Evolutionary conservation across 2,329 filamentous ascomycete species (phyloP), one percentile per base, ranked within the genome.

Genomic region (Diaporthe citri): DNA sequence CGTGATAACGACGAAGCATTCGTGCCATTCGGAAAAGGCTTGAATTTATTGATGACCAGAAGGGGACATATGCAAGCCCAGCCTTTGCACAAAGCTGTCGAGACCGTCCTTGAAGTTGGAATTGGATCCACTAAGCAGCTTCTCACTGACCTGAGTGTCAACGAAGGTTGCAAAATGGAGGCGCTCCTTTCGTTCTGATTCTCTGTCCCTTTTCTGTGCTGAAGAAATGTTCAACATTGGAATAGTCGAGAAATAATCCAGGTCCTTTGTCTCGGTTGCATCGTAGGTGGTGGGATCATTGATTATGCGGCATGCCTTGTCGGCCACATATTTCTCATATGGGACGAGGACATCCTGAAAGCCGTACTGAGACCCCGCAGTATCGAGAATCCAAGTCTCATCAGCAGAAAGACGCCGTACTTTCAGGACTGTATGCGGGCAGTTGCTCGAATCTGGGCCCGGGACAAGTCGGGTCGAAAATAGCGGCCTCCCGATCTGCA

Each of bases 281-380:
- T 56, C 52, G 52, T 56, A 56, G 28, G 52, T 56, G 28, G 52
- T 56, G 28, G 52, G 52, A 5, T 56, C 52, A 22, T 31, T 56
- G 28, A 34, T 10, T 20, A 56, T 56, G 7, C 52, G 52, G 28
- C 52, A 56, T 56, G 28, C 52, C 52, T 56, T 56, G 52, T 56
- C 52, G 52, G 15, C 28, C 28, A 56, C 6, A 56, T 56, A 56
- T 34, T 56, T 34, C 52, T 56, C 28, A 20, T 20, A 34, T 22
- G 52, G 52, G 52, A 56, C 20, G 20, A 56, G 28, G 52, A 56
- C 52, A 56, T 56, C 52, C 52, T 56, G 52, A 34, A 56, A 56
- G 52, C 52, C 52, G 34, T 34, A 56, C 52, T 56, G 52, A 31
- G 52, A 56, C 34, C 52, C 52, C 20, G 52, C 15, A 22, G 52